These are phyloP conservation scores for Alloascoidea africana DNA, from an alignment of 805 yeast genomes.

Conservation along the genomic window DNA sequence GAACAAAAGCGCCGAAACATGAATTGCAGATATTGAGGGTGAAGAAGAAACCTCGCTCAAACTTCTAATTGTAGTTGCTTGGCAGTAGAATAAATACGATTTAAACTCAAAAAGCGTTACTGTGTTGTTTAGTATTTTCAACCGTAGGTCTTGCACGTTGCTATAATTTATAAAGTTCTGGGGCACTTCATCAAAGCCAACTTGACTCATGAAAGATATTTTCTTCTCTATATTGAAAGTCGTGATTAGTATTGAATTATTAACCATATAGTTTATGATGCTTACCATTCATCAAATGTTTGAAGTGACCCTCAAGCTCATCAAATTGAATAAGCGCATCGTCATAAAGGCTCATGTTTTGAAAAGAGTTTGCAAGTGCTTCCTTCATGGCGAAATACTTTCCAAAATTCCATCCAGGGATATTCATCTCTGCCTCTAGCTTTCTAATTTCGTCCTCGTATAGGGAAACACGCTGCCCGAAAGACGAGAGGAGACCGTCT, in stretches of 20 bases:
- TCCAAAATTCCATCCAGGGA: constrained; percentile 30
- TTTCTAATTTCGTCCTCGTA: constrained; percentile 25
- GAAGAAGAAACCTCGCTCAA: constrained; percentile 22
- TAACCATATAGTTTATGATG: neutral
- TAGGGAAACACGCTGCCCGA: constrained; percentile 28
- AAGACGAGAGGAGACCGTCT: constrained; percentile 34
- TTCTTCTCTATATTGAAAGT: neutral
- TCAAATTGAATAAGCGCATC: constrained; percentile 44
- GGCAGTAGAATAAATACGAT: constrained; percentile 21
- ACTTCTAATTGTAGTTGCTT: constrained; percentile 20
- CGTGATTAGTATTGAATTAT: constrained; percentile 1
- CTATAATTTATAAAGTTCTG: constrained; percentile 5
- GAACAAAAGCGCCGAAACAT: constrained; percentile 23
- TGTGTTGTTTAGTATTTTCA: constrained; percentile 5
- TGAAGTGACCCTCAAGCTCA: constrained; percentile 22
- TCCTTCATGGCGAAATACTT: constrained; percentile 29
- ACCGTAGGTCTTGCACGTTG: constrained; percentile 2
- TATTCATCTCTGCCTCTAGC: constrained; percentile 17
- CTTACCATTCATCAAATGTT: constrained; percentile 8
- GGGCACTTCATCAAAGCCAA: constrained; percentile 6
- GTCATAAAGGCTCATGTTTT: constrained; percentile 39
- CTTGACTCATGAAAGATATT: constrained; percentile 6
- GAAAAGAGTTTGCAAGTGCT: constrained; percentile 34
- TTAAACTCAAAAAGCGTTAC: constrained; percentile 13
- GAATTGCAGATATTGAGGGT: constrained; percentile 25